These are phyloP conservation scores for Kandelia obovata DNA, from an alignment of 345 rosid genomes.

Conservation along the genomic window DNA sequence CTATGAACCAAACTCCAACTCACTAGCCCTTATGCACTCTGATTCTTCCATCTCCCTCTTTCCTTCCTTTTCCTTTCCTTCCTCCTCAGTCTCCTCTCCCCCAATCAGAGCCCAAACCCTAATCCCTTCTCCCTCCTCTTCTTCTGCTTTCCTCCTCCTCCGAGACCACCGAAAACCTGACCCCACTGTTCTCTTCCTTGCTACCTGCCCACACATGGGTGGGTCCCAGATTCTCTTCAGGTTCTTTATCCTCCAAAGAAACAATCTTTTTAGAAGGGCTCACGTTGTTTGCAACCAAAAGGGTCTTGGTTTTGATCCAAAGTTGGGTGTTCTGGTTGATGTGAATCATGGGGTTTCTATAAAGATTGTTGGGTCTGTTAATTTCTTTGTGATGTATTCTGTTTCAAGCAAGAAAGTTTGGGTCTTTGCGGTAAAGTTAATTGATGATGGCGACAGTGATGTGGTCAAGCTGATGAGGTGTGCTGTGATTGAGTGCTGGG, in stretches of 20 bases:
- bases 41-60: slow-evolving; percentile 67
- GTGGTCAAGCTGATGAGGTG: slow-evolving; percentile 67
- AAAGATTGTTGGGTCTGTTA: slow-evolving; percentile 62
- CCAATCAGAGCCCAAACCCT: slow-evolving; percentile 32
- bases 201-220: slow-evolving; percentile 49
- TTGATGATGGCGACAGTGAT: slow-evolving; percentile 31
- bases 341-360: slow-evolving; percentile 53
- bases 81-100: slow-evolving; percentile 44
- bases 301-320: slow-evolving; percentile 49
- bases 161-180: slow-evolving; percentile 7
- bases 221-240: slow-evolving; percentile 59
- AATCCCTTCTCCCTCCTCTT: slow-evolving; percentile 31
- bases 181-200: slow-evolving; percentile 47
- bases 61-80: slow-evolving; percentile 41
- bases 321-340: slow-evolving; percentile 56
- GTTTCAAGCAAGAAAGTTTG: slow-evolving; percentile 52
- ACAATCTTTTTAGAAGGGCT: slow-evolving; percentile 41
- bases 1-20: slow-evolving; percentile 60
- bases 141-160: slow-evolving; percentile 26
- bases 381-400: slow-evolving; percentile 62
- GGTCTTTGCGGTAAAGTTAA: slow-evolving; percentile 52
- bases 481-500: slow-evolving; percentile 59
- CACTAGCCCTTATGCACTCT: slow-evolving; percentile 61
- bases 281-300: slow-evolving; percentile 56
- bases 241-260: slow-evolving; percentile 33